Evolutionary conservation across 768 basidiomycete species (phyloP).

Genomic region (Tricholomella constricta): DNA sequence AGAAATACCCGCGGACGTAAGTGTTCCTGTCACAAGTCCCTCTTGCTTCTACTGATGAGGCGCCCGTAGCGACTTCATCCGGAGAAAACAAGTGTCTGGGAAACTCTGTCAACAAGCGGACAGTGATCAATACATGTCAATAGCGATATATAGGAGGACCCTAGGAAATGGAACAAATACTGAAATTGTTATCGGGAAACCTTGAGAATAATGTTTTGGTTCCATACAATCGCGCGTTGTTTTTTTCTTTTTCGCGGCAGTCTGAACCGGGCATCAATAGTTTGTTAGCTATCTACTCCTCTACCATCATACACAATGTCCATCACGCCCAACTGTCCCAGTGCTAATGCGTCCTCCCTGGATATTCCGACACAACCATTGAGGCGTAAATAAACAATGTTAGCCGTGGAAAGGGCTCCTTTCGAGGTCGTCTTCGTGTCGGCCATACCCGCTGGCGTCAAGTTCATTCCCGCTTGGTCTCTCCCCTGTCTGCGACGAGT

Average conservation of each 20-base stretch:
- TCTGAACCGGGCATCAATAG: too few species aligned
- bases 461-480: not conserved
- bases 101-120: constrained; percentile 23
- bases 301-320: constrained; percentile 16
- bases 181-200: too few species aligned
- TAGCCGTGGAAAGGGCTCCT: constrained; percentile 28
- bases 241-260: too few species aligned
- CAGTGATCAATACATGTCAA: constrained; percentile 8
- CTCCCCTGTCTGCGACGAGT: constrained; percentile 11
- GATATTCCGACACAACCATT: constrained; percentile 41
- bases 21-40: constrained; percentile 21
- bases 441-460: constrained; percentile 8
- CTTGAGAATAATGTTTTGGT: too few species aligned
- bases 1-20: constrained; percentile 52
- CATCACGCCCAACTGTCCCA: constrained; percentile 40
- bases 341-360: constrained; percentile 36
- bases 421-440: not conserved
- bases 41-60: constrained; percentile 9
- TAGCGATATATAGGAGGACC: constrained; percentile 7
- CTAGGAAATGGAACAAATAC: not conserved
- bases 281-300: not conserved
- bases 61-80: constrained; percentile 50
- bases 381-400: constrained; percentile 44
- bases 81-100: constrained; percentile 61
- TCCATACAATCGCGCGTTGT: too few species aligned